Conservation (phyloP, 2,329 filamentous ascomycete genomes). For the Hortaea sp. region DNA sequence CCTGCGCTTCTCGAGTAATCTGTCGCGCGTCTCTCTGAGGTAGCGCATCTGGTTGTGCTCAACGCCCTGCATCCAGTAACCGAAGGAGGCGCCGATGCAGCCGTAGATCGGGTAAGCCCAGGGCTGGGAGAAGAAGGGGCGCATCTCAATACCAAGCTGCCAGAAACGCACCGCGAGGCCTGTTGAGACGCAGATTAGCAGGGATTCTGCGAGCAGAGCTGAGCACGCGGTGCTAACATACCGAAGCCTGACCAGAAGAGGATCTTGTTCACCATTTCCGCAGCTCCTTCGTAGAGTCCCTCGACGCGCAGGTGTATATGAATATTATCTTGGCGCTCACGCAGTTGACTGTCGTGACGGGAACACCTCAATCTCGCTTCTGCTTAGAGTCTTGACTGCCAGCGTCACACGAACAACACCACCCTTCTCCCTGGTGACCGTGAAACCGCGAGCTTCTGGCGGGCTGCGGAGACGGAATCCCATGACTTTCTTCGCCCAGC, state of each 20-base stretch:
- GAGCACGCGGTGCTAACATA: slow-evolving; percentile 32
- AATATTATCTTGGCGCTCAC: no score
- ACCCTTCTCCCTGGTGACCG: no score
- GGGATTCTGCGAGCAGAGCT: neutral
- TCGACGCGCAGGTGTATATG: no score
- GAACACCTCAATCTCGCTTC: no score
- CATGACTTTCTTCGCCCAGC: no score
- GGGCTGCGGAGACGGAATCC: no score
- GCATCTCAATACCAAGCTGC: slow-evolving; percentile 98
- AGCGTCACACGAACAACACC: neutral
- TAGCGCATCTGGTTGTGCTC: slow-evolving; percentile 71
- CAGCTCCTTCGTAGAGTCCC: neutral
- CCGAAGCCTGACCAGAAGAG: slow-evolving; percentile 88
- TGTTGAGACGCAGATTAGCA: slow-evolving; percentile 29
- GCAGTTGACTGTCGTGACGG: no score
- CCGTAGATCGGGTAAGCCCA: slow-evolving; percentile 90
- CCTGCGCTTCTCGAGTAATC: slow-evolving; percentile 80
- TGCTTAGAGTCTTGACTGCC: neutral
- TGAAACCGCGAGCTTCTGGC: no score
- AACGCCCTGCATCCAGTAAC: slow-evolving; percentile 92
- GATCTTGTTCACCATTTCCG: slow-evolving; percentile 46
- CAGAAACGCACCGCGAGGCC: slow-evolving; percentile 86
- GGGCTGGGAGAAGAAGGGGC: slow-evolving; percentile 76
- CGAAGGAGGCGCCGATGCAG: slow-evolving; percentile 77
- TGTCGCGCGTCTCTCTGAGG: slow-evolving; percentile 66